Base-by-base conservation (phyloP, 208 protist genomes). In the Leishmania mexicana region DNA sequence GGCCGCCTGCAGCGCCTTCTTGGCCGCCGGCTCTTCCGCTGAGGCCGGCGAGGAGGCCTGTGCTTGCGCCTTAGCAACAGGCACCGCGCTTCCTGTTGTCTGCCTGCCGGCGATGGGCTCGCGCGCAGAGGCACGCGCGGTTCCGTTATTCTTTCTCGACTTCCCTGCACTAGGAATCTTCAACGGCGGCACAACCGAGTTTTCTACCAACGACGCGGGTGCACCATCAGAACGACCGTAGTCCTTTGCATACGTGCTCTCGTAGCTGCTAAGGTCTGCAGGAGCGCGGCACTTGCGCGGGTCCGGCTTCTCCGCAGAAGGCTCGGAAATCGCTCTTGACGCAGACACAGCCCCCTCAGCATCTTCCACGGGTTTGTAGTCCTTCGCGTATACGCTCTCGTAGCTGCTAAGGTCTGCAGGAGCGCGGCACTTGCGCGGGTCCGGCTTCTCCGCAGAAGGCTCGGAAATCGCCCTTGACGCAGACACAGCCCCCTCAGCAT, bases 181-280 rank as follows among this genome's bases (percentile, higher is more conserved):
- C 49, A 42, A 13, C 17, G 17, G 11, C 24, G 76, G 60, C 4
- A 45, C 58, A 24, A 8, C 13, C 2, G 28, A 1, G 1, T 72
- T 68, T 42, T 35, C 76, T 47, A 40, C 76, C 28, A 7, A 1
- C 40, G 21, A 49, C 0, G 8, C 24, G 0, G 7, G 24, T 7
- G 5, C 54, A 19, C 24, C 15, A 6, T 72, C 76, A 24, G 42
- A 5, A 13, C 17, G 6, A 6, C 31, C 47, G 38, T 57, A 79
- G 21, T 67, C 42, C 42, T 57, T 71, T 6, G 13, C n/a, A 42
- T 79, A 79, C 1, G 60, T 79, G 19, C 60, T 71, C n/a, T 71
- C n/a, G 73, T 89, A 88, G 42, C 76, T 78, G 6, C 80, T 51
- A 0, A 83, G 76, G 68, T 89, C 83, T 4, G 58, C 80, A 21